Base-by-base conservation (phyloP, 2,329 filamentous ascomycete species). In the Tolypocladium sp. region DNA sequence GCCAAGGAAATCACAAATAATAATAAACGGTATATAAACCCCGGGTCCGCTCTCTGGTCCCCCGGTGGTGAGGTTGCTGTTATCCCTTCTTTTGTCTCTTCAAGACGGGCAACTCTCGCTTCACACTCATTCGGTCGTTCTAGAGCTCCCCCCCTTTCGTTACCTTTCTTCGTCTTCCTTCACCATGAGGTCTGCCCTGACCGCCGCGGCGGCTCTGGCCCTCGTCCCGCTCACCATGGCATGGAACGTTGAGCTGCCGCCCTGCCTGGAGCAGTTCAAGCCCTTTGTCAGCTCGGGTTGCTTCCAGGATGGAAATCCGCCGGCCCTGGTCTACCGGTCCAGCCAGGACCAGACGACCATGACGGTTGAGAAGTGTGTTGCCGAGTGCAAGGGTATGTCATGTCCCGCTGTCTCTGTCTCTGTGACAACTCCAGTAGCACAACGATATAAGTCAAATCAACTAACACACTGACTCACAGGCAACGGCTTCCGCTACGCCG, bases 211-310 rank as follows among this genome's bases (percentile, higher is more conserved):
- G 67, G 73, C 73, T 22, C 65, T 76, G 57, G 68, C 75, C 54
- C 62, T 80, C 60, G 63, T 73, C 58, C 68, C 70, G 35, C 62
- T 66, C 57, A 71, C 73, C 51, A 68, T 71, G 25, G 78, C 78
- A 51, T 75, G 71, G 70, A 75, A 77, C 63, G 65, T 74, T 52
- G 71, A 78, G 61, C 70, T 79, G 9, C 79, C 79, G 22, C 67
- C 77, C 10, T 82, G 79, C 64, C 66, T 74, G 6, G 67, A 72
- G 17, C 67, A 74, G 35, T 81, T 78, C 69, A 71, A 76, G 62
- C 79, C 79, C 1, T 82, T 77, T 62, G 71, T 76, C 58, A 77
- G 76, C 65, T 69, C 73, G n/a, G 79, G 79, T 53, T 82, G 79
- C 69, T 81, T 74, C 68, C 62, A 70, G 58, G 77, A 80, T 55